Evolutionary conservation across 1,284 basidiomycete genomes (phyloP).

Genomic region (Hemileia vastatrix): DNA sequence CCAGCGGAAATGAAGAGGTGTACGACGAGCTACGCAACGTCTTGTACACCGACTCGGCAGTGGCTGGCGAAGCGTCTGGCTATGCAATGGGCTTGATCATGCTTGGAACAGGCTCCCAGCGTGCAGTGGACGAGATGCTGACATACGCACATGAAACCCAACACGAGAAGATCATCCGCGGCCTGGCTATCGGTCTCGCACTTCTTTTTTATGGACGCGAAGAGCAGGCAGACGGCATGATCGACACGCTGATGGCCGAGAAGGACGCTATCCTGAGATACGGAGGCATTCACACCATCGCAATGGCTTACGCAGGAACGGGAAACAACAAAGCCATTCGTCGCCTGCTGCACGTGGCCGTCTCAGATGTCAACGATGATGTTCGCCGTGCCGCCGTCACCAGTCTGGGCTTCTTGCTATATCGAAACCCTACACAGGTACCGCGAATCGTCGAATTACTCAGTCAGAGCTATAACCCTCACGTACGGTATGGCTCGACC

Average conservation of each 20-base stretch:
- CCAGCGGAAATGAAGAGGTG: conserved; percentile 72
- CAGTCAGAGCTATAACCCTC: conserved; percentile 95
- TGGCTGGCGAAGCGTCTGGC: conserved; percentile 83
- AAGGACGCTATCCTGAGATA: conserved; percentile 94
- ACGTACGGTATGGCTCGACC: conserved; percentile 88
- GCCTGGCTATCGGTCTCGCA: conserved; percentile 76
- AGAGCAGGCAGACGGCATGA: conserved; percentile 70
- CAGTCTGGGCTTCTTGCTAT: conserved; percentile 80
- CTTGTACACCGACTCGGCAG: conserved; percentile 81
- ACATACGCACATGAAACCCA: conserved; percentile 87
- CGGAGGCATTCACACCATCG: conserved; percentile 87
- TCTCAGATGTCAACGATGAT: conserved; percentile 91
- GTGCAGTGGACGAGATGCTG: conserved; percentile 78
- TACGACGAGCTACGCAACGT: conserved; percentile 80
- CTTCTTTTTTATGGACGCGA: conserved; percentile 82
- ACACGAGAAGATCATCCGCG: conserved; percentile 94
- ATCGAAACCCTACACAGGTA: conserved; percentile 86
- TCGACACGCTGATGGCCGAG: conserved; percentile 64
- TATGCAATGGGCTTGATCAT: conserved; percentile 93
- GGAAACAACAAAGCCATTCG: conserved; percentile 83
- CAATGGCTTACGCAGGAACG: conserved; percentile 85
- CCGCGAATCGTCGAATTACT: conserved; percentile 86
- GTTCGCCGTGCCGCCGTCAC: conserved; percentile 89
- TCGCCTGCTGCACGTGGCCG: conserved; percentile 79
- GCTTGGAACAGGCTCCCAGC: conserved; percentile 75